Base-by-base conservation (phyloP, 495 filamentous ascomycete species). In the Oleoguttula mirabilis region DNA sequence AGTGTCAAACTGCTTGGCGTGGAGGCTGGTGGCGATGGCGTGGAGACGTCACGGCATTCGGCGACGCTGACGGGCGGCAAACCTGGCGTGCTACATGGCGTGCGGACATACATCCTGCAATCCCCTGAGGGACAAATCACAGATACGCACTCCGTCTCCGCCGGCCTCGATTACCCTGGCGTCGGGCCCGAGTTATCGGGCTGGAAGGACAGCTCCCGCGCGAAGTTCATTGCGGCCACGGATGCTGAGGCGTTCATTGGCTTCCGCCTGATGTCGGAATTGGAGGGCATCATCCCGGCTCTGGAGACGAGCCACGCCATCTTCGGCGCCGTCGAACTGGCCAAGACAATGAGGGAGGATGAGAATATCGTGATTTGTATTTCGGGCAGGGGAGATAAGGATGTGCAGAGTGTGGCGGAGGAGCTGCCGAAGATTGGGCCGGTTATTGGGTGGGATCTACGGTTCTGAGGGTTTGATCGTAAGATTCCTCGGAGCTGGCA, bases 331-430 rank as follows among this genome's bases (percentile, higher is more conserved):
- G 65, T 96, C 40, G 74, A 95, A 58, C 63, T 96, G 21, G 92
- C 90, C 25, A 95, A 88, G 75, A 79, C 77, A 45, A 87, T 96
- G 86, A 66, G 71, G 30, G 80, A 82, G 69, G 88, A 75, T 21
- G 64, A 94, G 63, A 82, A 95, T 60, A 67, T 98, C 15, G 88
- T 98, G n/a, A 83, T 98, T 27, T 95, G 88, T 64, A 58, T 98
- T 21, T 85, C 79, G 55, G 90, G 90, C 12, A 71, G 90, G 51
- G 90, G 90, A 27, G 90, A 98, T 57, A 98, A 98, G 73, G 90
- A 98, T 61, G 90, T 98, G 28, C 87, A 96, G 76, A 92, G 83
- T 56, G 88, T 98, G 28, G 90, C 90, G 2, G 90, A 98, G 46
- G 85, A 93, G 63, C 65, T 98, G 51, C 90, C 90, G 17, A 80